phyloP scores from a whole-genome alignment of 2,329 filamentous ascomycete genomes.

The Didymosphaeria variabile region DNA sequence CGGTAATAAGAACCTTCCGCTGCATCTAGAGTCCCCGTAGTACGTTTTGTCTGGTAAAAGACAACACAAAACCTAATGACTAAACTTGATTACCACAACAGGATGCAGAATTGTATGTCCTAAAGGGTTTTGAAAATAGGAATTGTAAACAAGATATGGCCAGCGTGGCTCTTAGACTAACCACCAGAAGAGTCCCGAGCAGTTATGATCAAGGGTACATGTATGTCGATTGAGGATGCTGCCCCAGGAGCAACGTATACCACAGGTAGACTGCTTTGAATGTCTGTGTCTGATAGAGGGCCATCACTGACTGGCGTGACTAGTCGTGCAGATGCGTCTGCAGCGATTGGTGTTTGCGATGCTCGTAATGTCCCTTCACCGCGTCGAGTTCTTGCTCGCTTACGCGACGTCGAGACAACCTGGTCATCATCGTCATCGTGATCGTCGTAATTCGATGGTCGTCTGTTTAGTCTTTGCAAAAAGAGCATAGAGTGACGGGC shows the following conservation, averaged over 20 bases:
- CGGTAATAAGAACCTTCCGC: no score
- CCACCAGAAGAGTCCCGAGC: not conserved
- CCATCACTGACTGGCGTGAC: slow-evolving; percentile 4
- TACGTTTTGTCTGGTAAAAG: no score
- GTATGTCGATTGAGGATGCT: not conserved
- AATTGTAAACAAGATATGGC: not conserved
- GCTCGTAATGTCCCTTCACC: not conserved
- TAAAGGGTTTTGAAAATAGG: no score
- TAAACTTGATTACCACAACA: no score
- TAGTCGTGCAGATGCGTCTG: not conserved
- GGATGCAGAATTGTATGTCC: no score
- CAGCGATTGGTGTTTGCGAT: not conserved
- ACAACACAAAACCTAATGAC: no score
- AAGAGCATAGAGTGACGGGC: not conserved
- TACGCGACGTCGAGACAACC: not conserved
- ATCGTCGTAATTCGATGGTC: not conserved
- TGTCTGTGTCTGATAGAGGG: not conserved
- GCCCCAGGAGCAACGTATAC: not conserved
- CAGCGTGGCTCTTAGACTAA: not conserved
- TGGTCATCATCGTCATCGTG: not conserved
- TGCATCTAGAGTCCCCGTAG: no score
- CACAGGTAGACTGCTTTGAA: not conserved
- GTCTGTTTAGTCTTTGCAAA: not conserved
- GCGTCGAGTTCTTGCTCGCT: not conserved
- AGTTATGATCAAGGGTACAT: not conserved